phyloP scores from a whole-genome alignment of 371 early-diverging fungal species.

The Mucor plumbeus region DNA sequence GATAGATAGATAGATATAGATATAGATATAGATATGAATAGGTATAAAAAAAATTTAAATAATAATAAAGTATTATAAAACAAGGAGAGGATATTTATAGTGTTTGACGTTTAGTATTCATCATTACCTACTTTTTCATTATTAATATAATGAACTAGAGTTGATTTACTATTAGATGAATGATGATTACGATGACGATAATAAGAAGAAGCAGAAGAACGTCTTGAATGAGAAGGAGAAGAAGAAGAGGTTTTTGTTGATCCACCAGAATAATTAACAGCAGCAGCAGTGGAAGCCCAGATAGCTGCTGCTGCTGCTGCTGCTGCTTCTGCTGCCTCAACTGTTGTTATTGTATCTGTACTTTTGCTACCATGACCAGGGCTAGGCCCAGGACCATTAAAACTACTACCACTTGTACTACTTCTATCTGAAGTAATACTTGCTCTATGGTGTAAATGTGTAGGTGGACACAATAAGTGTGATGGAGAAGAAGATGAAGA shows the following conservation, averaged over 20 bases:
- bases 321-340: not conserved
- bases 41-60: too few species aligned
- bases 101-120: conserved; percentile 1
- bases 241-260: not conserved
- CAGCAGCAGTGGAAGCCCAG: conserved; percentile 18
- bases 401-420: not conserved
- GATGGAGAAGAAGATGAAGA: not conserved
- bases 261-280: not conserved
- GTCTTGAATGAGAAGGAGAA: not conserved
- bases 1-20: too few species aligned
- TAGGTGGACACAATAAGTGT: conserved; percentile 4
- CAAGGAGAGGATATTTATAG: too few species aligned
- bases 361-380: not conserved
- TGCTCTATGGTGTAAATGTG: not conserved
- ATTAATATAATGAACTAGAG: conserved; percentile 17
- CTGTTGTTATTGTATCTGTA: not conserved
- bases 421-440: conserved; percentile 17
- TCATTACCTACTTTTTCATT: conserved; percentile 20
- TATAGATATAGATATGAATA: too few species aligned
- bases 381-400: not conserved
- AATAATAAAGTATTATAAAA: too few species aligned
- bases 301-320: conserved; percentile 16
- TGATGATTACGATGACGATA: not conserved
- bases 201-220: not conserved
- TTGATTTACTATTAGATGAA: not conserved